Conservation (phyloP, 495 filamentous ascomycete species). For the Penicillium bovifimosum region DNA sequence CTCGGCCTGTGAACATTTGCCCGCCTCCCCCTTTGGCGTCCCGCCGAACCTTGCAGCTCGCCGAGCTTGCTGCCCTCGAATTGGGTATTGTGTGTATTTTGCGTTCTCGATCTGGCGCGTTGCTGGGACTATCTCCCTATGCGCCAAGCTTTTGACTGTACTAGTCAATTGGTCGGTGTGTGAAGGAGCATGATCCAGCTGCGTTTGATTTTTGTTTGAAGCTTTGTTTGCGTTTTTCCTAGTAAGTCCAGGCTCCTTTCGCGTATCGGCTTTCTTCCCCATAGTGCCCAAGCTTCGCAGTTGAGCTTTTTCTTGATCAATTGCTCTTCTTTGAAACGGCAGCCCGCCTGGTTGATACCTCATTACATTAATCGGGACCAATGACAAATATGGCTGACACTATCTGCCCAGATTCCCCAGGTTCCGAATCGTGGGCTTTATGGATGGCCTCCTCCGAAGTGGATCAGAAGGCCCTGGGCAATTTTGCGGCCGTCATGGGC, state of each 20-base stretch:
- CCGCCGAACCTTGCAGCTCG: conserved; percentile 1
- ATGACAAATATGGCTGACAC: conserved; percentile 17
- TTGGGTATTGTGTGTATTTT: neutral
- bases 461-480: conserved; percentile 92
- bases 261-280: neutral
- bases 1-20: neutral
- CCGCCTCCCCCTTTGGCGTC: neutral
- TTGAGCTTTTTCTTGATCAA: neutral
- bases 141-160: neutral
- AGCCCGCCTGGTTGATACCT: neutral
- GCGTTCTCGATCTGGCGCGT: neutral
- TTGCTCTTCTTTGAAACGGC: neutral
- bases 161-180: conserved; percentile 10
- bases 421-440: conserved; percentile 25
- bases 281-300: neutral
- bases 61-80: neutral
- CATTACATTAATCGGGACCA: neutral
- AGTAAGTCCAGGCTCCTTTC: conserved; percentile 21
- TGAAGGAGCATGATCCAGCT: conserved; percentile 33
- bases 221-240: conserved; percentile 29
- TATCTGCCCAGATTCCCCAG: conserved; percentile 10
- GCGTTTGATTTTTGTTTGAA: conserved; percentile 26
- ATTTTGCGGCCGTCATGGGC: conserved; percentile 70
- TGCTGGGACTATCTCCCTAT: neutral
- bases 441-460: conserved; percentile 95